Percentiles rank a stretch among this genome's conserved stretches.
phyloP scores from a whole-genome alignment of 345 rosid species.

The Mercurialis annua region DNA sequence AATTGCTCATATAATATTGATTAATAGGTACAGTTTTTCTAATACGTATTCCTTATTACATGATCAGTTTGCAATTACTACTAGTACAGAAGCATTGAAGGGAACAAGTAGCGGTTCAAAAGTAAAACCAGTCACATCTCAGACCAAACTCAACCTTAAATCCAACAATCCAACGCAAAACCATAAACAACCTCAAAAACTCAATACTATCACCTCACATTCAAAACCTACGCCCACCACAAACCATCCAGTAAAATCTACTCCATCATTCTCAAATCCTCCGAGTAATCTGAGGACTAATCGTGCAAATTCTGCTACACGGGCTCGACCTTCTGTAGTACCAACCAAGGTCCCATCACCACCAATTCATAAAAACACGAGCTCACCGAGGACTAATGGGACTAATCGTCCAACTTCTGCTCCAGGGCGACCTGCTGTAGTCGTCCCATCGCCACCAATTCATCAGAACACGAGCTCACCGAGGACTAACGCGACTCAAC shows the following conservation, averaged over 20 bases:
- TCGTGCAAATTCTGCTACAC: constrained; percentile 37
- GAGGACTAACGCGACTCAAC: constrained; percentile 18
- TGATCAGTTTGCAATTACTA: constrained; percentile 40
- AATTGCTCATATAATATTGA: no score
- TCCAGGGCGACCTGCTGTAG: constrained; percentile 36
- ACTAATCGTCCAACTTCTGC: constrained; percentile 37
- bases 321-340: constrained; percentile 37
- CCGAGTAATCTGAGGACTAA: constrained; percentile 37
- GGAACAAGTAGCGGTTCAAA: constrained; percentile 22
- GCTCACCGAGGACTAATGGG: constrained; percentile 50
- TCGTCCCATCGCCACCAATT: background rate
- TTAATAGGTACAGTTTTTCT: no score
- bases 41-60: no score
- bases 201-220: constrained; percentile 22
- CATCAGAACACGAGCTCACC: constrained; percentile 23
- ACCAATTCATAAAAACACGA: constrained; percentile 11
- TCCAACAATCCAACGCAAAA: constrained; percentile 12
- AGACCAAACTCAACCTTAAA: constrained; percentile 20
- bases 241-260: constrained; percentile 22
- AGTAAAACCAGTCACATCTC: constrained; percentile 24
- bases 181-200: constrained; percentile 8
- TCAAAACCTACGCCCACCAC: constrained; percentile 26
- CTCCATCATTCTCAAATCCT: constrained; percentile 36
- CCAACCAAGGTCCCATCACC: background rate
- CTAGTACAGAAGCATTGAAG: constrained; percentile 18